Conservation (phyloP, 2,329 filamentous ascomycete species). For the Aspergillus fumigatiaffinis region DNA sequence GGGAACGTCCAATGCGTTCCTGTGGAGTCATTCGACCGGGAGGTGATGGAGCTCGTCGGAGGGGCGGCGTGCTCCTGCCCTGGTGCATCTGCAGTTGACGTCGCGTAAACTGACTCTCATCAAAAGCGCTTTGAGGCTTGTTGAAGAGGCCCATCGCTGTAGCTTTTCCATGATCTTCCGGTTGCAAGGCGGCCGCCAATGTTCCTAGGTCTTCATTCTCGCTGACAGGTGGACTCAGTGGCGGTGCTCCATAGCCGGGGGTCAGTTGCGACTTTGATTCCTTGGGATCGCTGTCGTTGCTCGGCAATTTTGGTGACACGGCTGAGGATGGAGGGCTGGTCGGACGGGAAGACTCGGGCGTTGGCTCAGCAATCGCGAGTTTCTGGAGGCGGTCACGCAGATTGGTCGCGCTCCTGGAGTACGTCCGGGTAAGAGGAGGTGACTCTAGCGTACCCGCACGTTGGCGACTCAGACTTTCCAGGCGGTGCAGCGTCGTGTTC, state of each 20-base stretch:
- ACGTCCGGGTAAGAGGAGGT: conserved; percentile 43
- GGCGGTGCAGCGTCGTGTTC: conserved; percentile 67
- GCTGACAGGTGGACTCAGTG: conserved; percentile 66
- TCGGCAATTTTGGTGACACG: conserved; percentile 35
- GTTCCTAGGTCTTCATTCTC: conserved; percentile 65
- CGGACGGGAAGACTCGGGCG: conserved; percentile 15
- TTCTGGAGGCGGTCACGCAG: conserved; percentile 51
- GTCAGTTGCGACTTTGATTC: conserved; percentile 28
- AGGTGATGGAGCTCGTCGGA: conserved; percentile 26
- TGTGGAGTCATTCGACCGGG: conserved; percentile 17
- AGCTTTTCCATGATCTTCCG: conserved; percentile 75
- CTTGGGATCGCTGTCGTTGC: conserved; percentile 30
- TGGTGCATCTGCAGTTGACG: conserved; percentile 77
- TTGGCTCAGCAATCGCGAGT: conserved; percentile 24
- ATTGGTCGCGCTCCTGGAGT: conserved; percentile 61
- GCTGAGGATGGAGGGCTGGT: conserved; percentile 44
- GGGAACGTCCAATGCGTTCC: conserved; percentile 23
- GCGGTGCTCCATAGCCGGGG: conserved; percentile 45
- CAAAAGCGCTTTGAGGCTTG: conserved; percentile 71
- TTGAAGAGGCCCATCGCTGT: conserved; percentile 70
- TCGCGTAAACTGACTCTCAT: conserved; percentile 80
- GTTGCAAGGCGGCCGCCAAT: conserved; percentile 62
- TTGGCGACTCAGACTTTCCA: conserved; percentile 72
- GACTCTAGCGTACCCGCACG: conserved; percentile 54
- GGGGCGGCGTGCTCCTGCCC: conserved; percentile 61